These are phyloP conservation scores for Pichia sp. DNA, from an alignment of 1,139 yeast species.

Conservation along the genomic window DNA sequence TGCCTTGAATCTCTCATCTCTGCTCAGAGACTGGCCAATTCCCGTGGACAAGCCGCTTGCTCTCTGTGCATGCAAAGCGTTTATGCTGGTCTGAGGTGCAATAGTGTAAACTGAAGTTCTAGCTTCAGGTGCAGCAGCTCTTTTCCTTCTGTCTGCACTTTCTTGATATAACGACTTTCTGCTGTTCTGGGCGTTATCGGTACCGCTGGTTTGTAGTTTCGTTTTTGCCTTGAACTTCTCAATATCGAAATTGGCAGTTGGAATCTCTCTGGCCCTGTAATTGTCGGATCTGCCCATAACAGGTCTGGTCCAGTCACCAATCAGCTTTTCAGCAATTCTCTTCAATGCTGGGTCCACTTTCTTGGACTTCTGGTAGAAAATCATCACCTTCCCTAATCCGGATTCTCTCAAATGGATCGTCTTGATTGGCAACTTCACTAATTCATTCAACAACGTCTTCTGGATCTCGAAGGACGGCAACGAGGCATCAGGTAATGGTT, in stretches of 20 bases:
- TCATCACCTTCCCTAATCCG: slow-evolving; percentile 88
- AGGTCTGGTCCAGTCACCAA: slow-evolving; percentile 98
- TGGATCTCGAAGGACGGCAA: slow-evolving; percentile 96
- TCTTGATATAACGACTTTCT: slow-evolving; percentile 74
- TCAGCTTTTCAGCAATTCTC: slow-evolving; percentile 81
- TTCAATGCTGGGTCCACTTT: slow-evolving; percentile 85
- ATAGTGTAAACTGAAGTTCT: slow-evolving; percentile 84
- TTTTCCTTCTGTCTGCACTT: slow-evolving; percentile 84
- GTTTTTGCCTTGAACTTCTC: slow-evolving; percentile 45
- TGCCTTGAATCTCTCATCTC: slow-evolving; percentile 76
- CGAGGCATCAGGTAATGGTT: slow-evolving; percentile 96
- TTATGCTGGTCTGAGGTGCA: slow-evolving; percentile 73
- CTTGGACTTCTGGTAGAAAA: slow-evolving; percentile 89
- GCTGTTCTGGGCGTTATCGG: slow-evolving; percentile 19
- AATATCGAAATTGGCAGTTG: slow-evolving; percentile 67
- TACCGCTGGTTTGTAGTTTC: slow-evolving; percentile 32
- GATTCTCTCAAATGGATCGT: slow-evolving; percentile 93
- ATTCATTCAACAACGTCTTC: slow-evolving; percentile 72
- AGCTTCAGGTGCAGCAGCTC: slow-evolving; percentile 93
- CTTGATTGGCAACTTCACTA: slow-evolving; percentile 80
- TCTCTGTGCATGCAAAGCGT: slow-evolving; percentile 32
- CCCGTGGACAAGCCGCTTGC: slow-evolving; percentile 36
- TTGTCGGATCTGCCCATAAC: slow-evolving; percentile 94
- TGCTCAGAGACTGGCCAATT: slow-evolving; percentile 47
- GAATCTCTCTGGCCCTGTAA: slow-evolving; percentile 80